A percentile compares a stretch with the other conserved stretches of the same genome.
Evolutionary conservation across 2,329 filamentous ascomycete species (phyloP).

Genomic region (Alternaria sp.): DNA sequence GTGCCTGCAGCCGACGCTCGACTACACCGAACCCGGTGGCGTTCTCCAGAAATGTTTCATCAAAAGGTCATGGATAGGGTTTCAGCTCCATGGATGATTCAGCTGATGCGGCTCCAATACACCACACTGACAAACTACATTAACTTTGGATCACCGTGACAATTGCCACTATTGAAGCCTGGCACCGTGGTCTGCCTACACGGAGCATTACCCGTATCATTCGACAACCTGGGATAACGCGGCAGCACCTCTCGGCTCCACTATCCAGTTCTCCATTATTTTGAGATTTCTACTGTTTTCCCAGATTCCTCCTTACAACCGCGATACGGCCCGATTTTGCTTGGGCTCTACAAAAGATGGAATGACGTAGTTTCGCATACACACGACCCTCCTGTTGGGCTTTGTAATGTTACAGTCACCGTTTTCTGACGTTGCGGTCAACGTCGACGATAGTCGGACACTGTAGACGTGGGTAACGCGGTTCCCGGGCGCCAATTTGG

Average conservation of each 20-base stretch:
- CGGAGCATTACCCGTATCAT: conserved; percentile 15
- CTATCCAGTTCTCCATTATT: conserved; percentile 7
- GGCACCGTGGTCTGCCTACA: background rate
- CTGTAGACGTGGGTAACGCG: background rate
- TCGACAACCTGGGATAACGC: conserved; percentile 14
- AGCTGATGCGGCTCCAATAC: conserved; percentile 33
- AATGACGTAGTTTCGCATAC: background rate
- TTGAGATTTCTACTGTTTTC: conserved; percentile 4
- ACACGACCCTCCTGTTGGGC: background rate
- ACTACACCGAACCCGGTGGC: conserved; percentile 3
- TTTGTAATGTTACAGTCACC: background rate
- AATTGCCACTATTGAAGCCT: background rate
- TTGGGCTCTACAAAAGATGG: conserved; percentile 1
- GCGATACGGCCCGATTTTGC: conserved; percentile 6
- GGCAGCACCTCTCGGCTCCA: conserved; percentile 13
- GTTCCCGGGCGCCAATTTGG: conserved; percentile 9
- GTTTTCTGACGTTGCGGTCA: background rate
- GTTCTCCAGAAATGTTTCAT: background rate
- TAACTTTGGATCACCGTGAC: conserved; percentile 11
- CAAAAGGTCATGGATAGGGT: background rate
- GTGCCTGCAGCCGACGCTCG: conserved; percentile 16
- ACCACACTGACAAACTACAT: conserved; percentile 18
- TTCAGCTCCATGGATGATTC: conserved; percentile 23
- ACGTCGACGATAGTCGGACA: background rate
- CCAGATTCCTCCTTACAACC: conserved; percentile 10